Evolutionary conservation across 2,329 filamentous ascomycete genomes (phyloP).

Genomic region (Tothia fuscella): DNA sequence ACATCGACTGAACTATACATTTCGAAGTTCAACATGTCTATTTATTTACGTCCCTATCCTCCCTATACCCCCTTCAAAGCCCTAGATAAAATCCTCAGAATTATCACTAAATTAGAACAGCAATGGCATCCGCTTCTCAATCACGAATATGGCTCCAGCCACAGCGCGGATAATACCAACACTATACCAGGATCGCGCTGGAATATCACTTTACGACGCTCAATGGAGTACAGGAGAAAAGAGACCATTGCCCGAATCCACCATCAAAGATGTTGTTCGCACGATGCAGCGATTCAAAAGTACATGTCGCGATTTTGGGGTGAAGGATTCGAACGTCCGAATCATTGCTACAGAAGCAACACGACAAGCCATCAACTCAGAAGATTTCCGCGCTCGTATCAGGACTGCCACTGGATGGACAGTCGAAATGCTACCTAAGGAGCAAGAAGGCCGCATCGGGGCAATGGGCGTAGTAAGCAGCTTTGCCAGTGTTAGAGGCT

Average conservation of each 20-base stretch:
- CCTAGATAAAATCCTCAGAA: too few relatives aligned
- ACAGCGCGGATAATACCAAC: slow-evolving; percentile 62
- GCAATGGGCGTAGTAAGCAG: slow-evolving; percentile 73
- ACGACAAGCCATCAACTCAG: slow-evolving; percentile 63
- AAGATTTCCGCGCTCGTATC: slow-evolving; percentile 55
- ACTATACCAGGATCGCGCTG: slow-evolving; percentile 64
- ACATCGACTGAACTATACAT: too few relatives aligned
- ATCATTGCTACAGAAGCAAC: slow-evolving; percentile 86
- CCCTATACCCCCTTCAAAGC: neutral
- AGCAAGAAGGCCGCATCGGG: slow-evolving; percentile 72
- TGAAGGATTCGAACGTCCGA: slow-evolving; percentile 52
- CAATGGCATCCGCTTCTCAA: slow-evolving; percentile 89
- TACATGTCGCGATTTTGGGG: slow-evolving; percentile 58
- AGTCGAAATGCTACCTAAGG: slow-evolving; percentile 62
- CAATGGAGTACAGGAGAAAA: slow-evolving; percentile 39
- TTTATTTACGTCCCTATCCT: neutral
- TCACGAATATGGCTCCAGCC: slow-evolving; percentile 65
- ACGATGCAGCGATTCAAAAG: slow-evolving; percentile 58
- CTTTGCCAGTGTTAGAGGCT: slow-evolving; percentile 55
- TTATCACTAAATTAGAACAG: too few relatives aligned
- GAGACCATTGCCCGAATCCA: slow-evolving; percentile 43
- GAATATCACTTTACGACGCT: slow-evolving; percentile 80
- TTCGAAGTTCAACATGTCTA: too few relatives aligned
- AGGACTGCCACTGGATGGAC: slow-evolving; percentile 50
- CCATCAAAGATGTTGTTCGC: slow-evolving; percentile 53